Evolutionary conservation across 2,329 filamentous ascomycete genomes (phyloP).

Genomic region (Hysterium pulicare): DNA sequence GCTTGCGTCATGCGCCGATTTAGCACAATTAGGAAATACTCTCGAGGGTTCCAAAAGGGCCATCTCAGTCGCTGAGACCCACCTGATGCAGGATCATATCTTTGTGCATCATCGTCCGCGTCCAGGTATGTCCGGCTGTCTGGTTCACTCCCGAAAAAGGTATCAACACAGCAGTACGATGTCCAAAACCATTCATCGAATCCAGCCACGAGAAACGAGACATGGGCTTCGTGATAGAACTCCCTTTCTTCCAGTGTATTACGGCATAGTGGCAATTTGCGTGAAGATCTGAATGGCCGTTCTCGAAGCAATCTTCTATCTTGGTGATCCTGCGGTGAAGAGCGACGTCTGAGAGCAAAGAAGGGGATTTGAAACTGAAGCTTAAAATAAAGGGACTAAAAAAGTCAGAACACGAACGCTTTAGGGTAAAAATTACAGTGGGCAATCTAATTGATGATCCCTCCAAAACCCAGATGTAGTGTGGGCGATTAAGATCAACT

Average conservation of each 20-base stretch:
- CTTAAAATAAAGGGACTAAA: not conserved
- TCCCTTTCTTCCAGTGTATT: not conserved
- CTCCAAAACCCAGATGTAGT: too few species aligned
- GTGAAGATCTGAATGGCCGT: not conserved
- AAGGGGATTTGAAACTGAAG: slow-evolving; percentile 3
- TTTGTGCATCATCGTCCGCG: not conserved
- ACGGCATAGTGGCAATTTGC: not conserved
- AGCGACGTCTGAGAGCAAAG: not conserved
- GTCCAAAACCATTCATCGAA: slow-evolving; percentile 11
- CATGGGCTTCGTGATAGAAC: slow-evolving; percentile 5
- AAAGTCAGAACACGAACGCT: not conserved
- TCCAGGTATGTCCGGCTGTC: not conserved
- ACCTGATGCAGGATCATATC: not conserved
- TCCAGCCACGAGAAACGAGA: slow-evolving; percentile 6
- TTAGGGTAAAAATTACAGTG: not conserved
- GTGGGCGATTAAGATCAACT: too few species aligned
- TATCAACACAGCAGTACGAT: slow-evolving; percentile 8
- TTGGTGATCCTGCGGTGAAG: not conserved
- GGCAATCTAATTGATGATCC: too few species aligned
- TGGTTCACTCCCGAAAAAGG: slow-evolving; percentile 4
- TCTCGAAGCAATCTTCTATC: not conserved
- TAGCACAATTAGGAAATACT: slow-evolving; percentile 3
- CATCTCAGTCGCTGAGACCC: not conserved
- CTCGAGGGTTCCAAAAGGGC: slow-evolving; percentile 4
- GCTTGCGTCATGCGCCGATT: slow-evolving; percentile 4